Base-by-base conservation (phyloP, 2,329 filamentous ascomycete species). In the Trichoderma arundinaceum region DNA sequence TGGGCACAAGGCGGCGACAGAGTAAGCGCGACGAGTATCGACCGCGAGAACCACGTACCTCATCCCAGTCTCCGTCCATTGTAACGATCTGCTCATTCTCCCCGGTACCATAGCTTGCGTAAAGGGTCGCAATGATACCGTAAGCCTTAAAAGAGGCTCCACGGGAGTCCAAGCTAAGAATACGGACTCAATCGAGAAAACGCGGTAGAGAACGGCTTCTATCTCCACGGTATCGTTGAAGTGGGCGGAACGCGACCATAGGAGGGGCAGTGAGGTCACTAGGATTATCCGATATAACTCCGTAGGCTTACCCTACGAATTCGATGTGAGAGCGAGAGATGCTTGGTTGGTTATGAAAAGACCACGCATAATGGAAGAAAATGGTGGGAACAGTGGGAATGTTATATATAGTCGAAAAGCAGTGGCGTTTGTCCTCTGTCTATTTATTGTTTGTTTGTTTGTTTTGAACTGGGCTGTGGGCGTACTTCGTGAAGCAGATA, bases 41-140 rank as follows among this genome's bases (percentile, higher is more conserved):
- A 22, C 41, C 2, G 48, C 44, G 63, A 38, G 19, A 22, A 10
- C 48, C 39, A 66, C 84, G 74, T 78, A 86, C 87, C 83, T 89
- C 86, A 79, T 88, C 86, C 87, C 87, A 89, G 78, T 89, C 87
- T 77, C 83, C 85, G 78, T 89, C 87, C 87, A 89, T 89, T 74
- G 78, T 81, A 74, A 70, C 76, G 71, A 73, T 68, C 71, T 78
- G 71, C 71, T 74, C 75, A 78, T 79, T 73, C 71, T 77, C 74
- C 68, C 69, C 67, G 68, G 70, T 71, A 72, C 68, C 77, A 80
- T 78, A 74, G 69, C 72, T 72, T 62, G 61, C 38, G 33, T 39
- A 68, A 69, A 58, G 35, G 56, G 41, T 51, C 51, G 63, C 33
- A 60, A 61, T 52, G 22, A 53, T 53, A 51, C 66, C 63, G 54